Base-by-base conservation (phyloP, 2,329 filamentous ascomycete species). In the Talaromyces pinophilus region DNA sequence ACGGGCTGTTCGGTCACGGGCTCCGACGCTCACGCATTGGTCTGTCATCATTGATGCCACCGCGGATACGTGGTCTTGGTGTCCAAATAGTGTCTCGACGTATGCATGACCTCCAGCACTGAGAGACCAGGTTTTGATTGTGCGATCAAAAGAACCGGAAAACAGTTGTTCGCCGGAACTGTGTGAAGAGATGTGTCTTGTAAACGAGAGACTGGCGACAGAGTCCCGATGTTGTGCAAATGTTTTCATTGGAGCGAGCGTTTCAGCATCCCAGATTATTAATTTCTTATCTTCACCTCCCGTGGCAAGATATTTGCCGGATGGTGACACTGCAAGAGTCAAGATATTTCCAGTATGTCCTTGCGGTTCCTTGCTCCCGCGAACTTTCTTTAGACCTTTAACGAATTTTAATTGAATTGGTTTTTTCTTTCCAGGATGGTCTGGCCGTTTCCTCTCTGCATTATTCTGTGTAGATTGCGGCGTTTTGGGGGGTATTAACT, bases 121-220 rank as follows among this genome's bases (percentile, higher is more conserved):
- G 52, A 97, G 82, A 71, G 90, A 94, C 92, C 94, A 99, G 38
- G 96, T 90, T 79, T 98, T 98, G 75, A 99, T 90, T 2, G 94
- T 97, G 50, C 95, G 88, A 79, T 99, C 95, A 73, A 90, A 91
- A 63, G 92, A 95, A 66, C 91, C 90, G 3, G 92, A 96, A 81
- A 96, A 99, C 22, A 99, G 82, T 79, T 97, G 93, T 74, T 97
- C 96, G 42, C 81, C 81, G 4, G 86, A 83, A 59, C 79, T 80
- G 72, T 82, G 77, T 13, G 75, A 74, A 19, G 79, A 80, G 17
- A 91, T 93, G 60, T 91, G 92, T 69, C 92, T 86, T 44, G 93
- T 89, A 76, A 99, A 99, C 0, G 90, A 90, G 19, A 99, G 82
- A 0, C 90, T 90, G 6, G 91, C 94, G 61, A 99, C 88, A 17